These are phyloP conservation scores for Nothophytophthora sp. DNA, from an alignment of 352 stramenopile species.

Conservation along the genomic window DNA sequence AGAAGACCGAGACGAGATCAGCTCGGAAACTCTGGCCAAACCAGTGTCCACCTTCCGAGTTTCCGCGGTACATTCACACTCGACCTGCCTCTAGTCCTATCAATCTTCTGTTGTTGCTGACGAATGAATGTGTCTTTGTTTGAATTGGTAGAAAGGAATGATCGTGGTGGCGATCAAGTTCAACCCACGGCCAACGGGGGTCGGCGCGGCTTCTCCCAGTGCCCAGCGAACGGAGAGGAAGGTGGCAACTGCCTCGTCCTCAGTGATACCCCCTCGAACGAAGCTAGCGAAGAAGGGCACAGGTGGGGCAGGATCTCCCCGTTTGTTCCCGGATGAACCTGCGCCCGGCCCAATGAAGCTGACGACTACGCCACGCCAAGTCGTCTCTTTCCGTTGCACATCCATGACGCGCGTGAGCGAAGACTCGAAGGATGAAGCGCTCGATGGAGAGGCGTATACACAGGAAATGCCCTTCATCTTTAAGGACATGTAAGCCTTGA, in stretches of 20 bases:
- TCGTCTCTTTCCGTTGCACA: constrained; percentile 56
- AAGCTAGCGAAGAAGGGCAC: constrained; percentile 15
- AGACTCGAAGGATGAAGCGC: constrained; percentile 20
- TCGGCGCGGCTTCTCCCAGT: neutral
- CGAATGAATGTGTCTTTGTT: neutral
- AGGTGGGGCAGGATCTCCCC: constrained; percentile 1
- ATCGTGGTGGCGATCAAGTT: constrained; percentile 75
- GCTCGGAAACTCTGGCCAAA: neutral
- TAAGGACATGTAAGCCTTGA: constrained; percentile 23
- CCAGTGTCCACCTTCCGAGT: constrained; percentile 41
- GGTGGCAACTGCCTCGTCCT: neutral
- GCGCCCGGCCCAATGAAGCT: neutral
- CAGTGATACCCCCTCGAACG: constrained; percentile 11
- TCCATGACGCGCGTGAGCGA: constrained; percentile 30
- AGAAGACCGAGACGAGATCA: constrained; percentile 15
- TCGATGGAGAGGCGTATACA: constrained; percentile 37
- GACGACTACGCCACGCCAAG: constrained; percentile 21
- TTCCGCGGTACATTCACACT: constrained; percentile 43
- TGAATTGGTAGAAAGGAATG: constrained; percentile 60
- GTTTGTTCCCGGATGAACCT: neutral
- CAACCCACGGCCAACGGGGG: constrained; percentile 13
- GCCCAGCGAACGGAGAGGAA: constrained; percentile 1
- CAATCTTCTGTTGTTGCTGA: neutral
- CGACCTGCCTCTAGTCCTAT: neutral
- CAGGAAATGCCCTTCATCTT: constrained; percentile 53